phyloP scores from a whole-genome alignment of 306 rosid species.

The Neltuma alba region DNA sequence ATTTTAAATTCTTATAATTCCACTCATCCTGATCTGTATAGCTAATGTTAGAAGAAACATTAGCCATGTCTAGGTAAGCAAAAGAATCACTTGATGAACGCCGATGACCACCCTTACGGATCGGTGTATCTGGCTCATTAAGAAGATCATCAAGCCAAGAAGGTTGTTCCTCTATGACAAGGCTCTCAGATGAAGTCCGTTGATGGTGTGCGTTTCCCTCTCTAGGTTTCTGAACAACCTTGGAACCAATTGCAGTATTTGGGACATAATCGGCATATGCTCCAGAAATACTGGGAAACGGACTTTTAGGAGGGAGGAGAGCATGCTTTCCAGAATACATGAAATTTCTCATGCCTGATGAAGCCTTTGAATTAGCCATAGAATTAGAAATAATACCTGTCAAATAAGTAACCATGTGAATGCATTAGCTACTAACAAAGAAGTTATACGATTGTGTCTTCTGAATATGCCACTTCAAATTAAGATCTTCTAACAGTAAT shows the following conservation, averaged over 20 bases:
- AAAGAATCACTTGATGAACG: constrained; percentile 99
- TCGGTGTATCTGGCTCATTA: constrained; percentile 95
- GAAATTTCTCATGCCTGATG: constrained; percentile 72
- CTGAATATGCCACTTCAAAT: neutral
- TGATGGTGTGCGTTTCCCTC: constrained; percentile 84
- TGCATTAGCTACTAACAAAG: constrained; percentile 16
- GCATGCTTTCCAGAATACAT: constrained; percentile 88
- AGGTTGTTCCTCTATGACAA: constrained; percentile 89
- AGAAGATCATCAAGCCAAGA: constrained; percentile 99
- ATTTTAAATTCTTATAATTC: constrained; percentile 55
- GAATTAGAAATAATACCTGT: constrained; percentile 50
- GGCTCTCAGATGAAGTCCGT: constrained; percentile 95
- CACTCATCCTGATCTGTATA: constrained; percentile 65
- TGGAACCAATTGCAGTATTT: constrained; percentile 61
- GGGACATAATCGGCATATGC: constrained; percentile 78
- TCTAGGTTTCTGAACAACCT: constrained; percentile 67
- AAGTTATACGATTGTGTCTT: neutral
- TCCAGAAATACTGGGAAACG: constrained; percentile 86
- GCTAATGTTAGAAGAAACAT: constrained; percentile 55
- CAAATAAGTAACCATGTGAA: constrained; percentile 21
- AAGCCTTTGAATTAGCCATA: constrained; percentile 91
- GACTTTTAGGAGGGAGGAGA: constrained; percentile 96
- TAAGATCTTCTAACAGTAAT: neutral
- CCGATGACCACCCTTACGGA: constrained; percentile 91
- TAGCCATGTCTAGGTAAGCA: constrained; percentile 71